These are phyloP conservation scores for Dactylellina leptospora DNA, from an alignment of 2,329 filamentous ascomycete species.

Conservation along the genomic window DNA sequence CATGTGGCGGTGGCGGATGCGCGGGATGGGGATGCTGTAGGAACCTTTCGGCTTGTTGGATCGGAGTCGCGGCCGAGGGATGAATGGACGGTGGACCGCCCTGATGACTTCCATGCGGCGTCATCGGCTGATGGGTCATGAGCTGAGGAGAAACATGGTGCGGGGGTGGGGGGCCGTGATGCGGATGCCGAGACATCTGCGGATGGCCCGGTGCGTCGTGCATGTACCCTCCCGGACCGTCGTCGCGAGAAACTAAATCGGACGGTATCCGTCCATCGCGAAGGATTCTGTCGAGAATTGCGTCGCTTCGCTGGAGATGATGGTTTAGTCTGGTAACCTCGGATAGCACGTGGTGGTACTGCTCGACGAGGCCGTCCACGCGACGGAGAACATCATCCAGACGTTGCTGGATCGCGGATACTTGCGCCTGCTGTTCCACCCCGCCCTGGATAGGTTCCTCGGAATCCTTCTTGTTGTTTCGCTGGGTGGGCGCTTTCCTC, in stretches of 20 bases:
- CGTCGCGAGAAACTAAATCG: not conserved
- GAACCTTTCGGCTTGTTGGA: constrained; percentile 47
- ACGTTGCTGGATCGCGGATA: constrained; percentile 19
- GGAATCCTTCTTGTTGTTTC: constrained; percentile 44
- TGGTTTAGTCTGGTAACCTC: constrained; percentile 11
- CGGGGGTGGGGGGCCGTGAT: constrained; percentile 1
- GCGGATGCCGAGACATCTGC: constrained; percentile 10
- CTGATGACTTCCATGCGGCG: constrained; percentile 7
- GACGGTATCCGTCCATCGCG: constrained; percentile 9
- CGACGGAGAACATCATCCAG: constrained; percentile 30
- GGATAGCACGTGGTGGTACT: constrained; percentile 28
- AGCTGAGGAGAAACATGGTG: constrained; percentile 5
- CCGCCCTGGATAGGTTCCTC: constrained; percentile 26
- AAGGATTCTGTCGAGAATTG: constrained; percentile 16
- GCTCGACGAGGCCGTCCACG: constrained; percentile 18
- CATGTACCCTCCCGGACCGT: not conserved
- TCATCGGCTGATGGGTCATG: constrained; percentile 1
- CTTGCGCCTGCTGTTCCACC: constrained; percentile 6
- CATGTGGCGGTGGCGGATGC: constrained; percentile 14
- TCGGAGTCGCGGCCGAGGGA: constrained; percentile 24
- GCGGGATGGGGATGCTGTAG: constrained; percentile 20
- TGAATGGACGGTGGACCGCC: constrained; percentile 8
- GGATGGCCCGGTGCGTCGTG: not conserved
- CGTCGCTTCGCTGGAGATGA: constrained; percentile 8
- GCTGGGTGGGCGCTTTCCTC: constrained; percentile 82